Base-by-base conservation (phyloP, 257 asterid genomes). In the Buddleja alternifolia region DNA sequence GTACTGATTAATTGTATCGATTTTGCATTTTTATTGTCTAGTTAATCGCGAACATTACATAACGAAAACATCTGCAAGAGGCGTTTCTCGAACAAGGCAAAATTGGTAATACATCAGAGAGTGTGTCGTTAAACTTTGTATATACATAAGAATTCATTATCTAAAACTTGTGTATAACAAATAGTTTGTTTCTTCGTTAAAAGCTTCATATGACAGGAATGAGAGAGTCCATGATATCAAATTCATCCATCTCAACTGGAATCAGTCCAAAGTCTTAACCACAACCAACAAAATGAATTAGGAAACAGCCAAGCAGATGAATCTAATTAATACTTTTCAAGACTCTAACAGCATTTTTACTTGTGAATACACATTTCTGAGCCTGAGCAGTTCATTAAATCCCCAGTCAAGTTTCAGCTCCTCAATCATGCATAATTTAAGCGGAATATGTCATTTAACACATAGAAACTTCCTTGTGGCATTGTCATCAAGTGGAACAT, bases 401-500 rank as follows among this genome's bases (percentile, higher is more conserved):
- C 46, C 66, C 16, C 59, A 51, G 66, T 57, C 66, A 48, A 37
- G 45, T 52, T 56, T 55, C 60, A 61, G 42, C 21, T 19, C 23
- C 51, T 51, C 37, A 66, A 62, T 76, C 78, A 85, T 10, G 83
- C 88, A 74, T 85, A 82, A 71, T 82, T 85, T 84, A 80, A 67
- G 56, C 86, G 84, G 81, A 80, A 85, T 52, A 82, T 80, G 83
- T 85, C 90, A 60, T 85, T 85, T 67, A 73, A 53, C 62, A 85
- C 90, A 9, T 80, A 85, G 71, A 85, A 82, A 76, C 85, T 82
- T 57, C 86, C 86, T 54, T 72, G 84, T 7, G 80, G 74, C 45
- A 86, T 82, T 14, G 86, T 84, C 85, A 80, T 80, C 86, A 85
- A 74, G 63, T 85, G 88, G 67, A 85, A 80, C 88, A 82, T 74